These are phyloP conservation scores for Dicorynia guianensis DNA, from an alignment of 306 rosid genomes.

Conservation along the genomic window DNA sequence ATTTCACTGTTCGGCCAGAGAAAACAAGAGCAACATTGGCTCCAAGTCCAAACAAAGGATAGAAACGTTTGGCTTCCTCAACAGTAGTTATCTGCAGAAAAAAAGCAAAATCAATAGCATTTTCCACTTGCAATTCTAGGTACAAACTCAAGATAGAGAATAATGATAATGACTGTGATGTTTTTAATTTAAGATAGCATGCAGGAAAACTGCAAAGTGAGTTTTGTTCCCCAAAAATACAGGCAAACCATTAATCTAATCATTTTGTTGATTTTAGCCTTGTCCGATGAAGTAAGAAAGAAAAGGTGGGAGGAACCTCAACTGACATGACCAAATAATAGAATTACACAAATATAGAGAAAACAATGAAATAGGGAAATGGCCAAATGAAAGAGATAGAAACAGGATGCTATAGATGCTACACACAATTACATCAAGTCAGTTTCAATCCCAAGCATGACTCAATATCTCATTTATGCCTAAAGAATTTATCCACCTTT, in stretches of 20 bases:
- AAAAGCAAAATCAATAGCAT: constrained; percentile 26
- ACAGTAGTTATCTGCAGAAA: constrained; percentile 79
- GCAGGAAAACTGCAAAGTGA: no score
- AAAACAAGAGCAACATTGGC: constrained; percentile 91
- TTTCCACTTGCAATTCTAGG: not conserved
- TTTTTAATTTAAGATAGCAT: no score
- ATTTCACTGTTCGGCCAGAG: constrained; percentile 93
- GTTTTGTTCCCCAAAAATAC: no score
- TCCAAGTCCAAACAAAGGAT: constrained; percentile 93
- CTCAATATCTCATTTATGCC: no score
- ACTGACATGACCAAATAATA: not conserved
- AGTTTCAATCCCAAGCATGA: not conserved
- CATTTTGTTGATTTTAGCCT: not conserved
- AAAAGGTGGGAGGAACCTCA: not conserved
- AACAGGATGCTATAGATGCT: not conserved
- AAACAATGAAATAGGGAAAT: no score
- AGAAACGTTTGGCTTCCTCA: constrained; percentile 91
- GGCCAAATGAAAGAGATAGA: no score
- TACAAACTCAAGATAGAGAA: not conserved
- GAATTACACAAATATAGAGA: not conserved
- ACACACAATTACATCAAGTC: not conserved
- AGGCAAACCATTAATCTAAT: no score
- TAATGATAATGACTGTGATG: no score
- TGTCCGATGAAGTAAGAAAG: not conserved
- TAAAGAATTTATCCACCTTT: no score